phyloP scores from a whole-genome alignment of 495 filamentous ascomycete species.

The Aspergillus sclerotioniger region DNA sequence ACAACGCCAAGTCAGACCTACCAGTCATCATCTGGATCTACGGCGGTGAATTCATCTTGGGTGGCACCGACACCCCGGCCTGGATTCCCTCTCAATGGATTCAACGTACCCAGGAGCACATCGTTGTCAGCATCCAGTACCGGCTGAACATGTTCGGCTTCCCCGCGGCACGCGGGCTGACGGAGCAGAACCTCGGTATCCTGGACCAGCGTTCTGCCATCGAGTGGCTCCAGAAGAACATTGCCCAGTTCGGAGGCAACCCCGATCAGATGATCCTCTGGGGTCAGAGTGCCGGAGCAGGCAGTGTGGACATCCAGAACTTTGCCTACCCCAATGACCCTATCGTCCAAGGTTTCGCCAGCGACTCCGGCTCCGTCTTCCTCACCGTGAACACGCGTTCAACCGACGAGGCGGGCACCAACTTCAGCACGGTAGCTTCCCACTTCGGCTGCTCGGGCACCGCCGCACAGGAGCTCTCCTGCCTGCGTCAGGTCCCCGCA shows the following conservation, averaged over 20 bases:
- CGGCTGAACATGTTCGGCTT: constrained; percentile 21
- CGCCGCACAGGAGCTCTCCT: constrained; percentile 30
- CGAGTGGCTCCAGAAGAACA: constrained; percentile 30
- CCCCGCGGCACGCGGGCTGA: constrained; percentile 9
- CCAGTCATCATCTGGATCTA: constrained; percentile 17
- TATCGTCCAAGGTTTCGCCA: not conserved
- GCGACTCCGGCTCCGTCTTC: not conserved
- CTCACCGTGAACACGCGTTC: not conserved
- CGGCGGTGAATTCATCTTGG: constrained; percentile 12
- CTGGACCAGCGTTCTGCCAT: constrained; percentile 59
- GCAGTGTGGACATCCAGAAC: constrained; percentile 8
- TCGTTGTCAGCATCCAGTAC: constrained; percentile 21
- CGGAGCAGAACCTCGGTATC: constrained; percentile 45
- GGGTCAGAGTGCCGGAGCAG: constrained; percentile 36
- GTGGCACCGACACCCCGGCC: constrained; percentile 13
- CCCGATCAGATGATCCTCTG: constrained; percentile 42
- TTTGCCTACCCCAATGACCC: constrained; percentile 10
- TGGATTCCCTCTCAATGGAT: constrained; percentile 14
- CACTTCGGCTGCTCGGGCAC: constrained; percentile 37
- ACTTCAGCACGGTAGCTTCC: constrained; percentile 40
- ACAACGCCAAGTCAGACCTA: constrained; percentile 10
- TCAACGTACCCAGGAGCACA: constrained; percentile 13
- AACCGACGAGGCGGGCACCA: constrained; percentile 5
- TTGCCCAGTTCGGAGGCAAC: constrained; percentile 15
- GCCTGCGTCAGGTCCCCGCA: constrained; percentile 36